Conservation (phyloP, 257 asterid species). For the Schizonepeta tenuifolia region DNA sequence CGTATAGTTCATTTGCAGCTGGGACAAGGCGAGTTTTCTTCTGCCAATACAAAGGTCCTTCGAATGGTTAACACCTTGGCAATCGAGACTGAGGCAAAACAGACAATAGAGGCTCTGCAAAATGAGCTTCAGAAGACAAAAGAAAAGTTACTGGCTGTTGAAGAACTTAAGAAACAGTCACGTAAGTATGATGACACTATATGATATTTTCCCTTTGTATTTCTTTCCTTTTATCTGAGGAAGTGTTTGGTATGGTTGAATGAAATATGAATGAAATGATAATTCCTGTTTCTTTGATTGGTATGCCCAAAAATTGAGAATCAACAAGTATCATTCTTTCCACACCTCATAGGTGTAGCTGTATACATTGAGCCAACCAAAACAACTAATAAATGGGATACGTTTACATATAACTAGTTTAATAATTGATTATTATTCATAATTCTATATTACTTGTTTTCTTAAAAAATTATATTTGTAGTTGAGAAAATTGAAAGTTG, state of each 20-base stretch:
- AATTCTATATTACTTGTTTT: too few relatives aligned
- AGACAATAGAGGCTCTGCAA: slow-evolving; percentile 94
- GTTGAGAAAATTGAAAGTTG: too few relatives aligned
- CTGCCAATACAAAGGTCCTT: slow-evolving; percentile 90
- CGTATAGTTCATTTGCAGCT: slow-evolving; percentile 55
- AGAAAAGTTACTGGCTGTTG: slow-evolving; percentile 91
- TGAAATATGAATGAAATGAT: neutral
- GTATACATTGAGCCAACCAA: neutral
- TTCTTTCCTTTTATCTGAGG: neutral
- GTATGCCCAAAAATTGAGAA: neutral
- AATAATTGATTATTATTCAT: too few relatives aligned
- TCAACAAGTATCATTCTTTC: neutral
- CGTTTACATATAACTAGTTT: too few relatives aligned
- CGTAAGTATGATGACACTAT: slow-evolving; percentile 45
- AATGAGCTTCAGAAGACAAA: slow-evolving; percentile 88
- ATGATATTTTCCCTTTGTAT: neutral
- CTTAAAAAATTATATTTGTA: too few relatives aligned
- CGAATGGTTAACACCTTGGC: slow-evolving; percentile 95
- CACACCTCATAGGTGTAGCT: neutral
- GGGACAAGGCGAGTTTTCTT: slow-evolving; percentile 96
- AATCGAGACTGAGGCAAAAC: slow-evolving; percentile 90
- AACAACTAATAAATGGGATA: neutral
- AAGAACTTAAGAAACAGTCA: slow-evolving; percentile 91
- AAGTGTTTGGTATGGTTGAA: too few relatives aligned
- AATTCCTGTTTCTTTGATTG: neutral